Percentiles rank a stretch among this genome's conserved stretches.
These are phyloP conservation scores for Schwanniomyces sp. DNA, from an alignment of 805 yeast species.

Conservation along the genomic window DNA sequence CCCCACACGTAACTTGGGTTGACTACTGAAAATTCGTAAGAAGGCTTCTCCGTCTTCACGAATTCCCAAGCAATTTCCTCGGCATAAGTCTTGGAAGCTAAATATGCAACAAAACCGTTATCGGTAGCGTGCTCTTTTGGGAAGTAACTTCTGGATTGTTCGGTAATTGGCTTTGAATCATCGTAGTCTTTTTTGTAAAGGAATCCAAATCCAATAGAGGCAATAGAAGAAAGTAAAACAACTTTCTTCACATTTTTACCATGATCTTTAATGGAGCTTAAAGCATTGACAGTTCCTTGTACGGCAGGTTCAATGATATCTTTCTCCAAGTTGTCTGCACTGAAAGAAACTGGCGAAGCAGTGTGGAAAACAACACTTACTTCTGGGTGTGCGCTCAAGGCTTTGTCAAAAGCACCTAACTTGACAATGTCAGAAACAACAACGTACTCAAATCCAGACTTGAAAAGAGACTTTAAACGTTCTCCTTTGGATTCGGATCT, in stretches of 20 bases:
- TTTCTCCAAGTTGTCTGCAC: constrained; percentile 35
- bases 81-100: constrained; percentile 52
- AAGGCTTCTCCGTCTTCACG: constrained; percentile 33
- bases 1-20: constrained; percentile 22
- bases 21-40: constrained; percentile 33
- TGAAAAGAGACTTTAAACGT: constrained; percentile 14
- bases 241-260: constrained; percentile 44
- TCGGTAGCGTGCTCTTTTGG: constrained; percentile 10
- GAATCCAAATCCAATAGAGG: too few species aligned
- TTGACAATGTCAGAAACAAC: constrained; percentile 20
- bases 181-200: too few species aligned
- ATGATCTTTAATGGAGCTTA: constrained; percentile 37
- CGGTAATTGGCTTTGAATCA: constrained; percentile 16
- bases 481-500: constrained; percentile 41
- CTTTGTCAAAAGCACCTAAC: constrained; percentile 43
- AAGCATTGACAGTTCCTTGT: constrained; percentile 46
- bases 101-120: constrained; percentile 18
- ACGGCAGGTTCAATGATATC: constrained; percentile 50
- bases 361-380: constrained; percentile 47
- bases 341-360: constrained; percentile 47
- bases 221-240: constrained; percentile 49
- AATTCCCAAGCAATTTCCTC: constrained; percentile 62
- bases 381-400: constrained; percentile 35
- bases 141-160: too few species aligned
- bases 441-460: constrained; percentile 14